Conservation (phyloP, 164 flowering plant species). For the Liquidambar formosana region DNA sequence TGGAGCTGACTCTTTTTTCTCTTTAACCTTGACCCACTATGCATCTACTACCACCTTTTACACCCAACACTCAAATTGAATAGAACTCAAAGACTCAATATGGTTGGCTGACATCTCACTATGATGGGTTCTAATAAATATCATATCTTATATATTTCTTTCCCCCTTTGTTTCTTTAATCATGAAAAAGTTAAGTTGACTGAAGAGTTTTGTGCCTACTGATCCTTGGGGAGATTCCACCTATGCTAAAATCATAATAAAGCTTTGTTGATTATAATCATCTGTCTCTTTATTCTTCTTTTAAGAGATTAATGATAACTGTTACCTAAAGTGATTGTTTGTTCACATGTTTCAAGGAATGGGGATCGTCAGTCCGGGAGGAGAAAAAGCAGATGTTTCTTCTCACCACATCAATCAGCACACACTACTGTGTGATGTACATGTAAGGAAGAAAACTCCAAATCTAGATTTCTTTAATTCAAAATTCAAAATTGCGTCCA, state of each 20-base stretch:
- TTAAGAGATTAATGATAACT: conserved; percentile 2
- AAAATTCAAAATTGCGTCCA: no score
- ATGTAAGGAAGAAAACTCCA: no score
- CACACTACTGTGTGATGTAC: no score
- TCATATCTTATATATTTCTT: neutral
- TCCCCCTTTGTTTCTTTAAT: conserved; percentile 15
- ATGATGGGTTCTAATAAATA: no score
- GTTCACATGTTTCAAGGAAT: conserved; percentile 1
- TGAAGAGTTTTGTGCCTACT: conserved; percentile 2
- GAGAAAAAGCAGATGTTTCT: neutral
- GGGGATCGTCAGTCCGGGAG: neutral
- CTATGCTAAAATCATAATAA: neutral
- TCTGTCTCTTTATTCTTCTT: neutral
- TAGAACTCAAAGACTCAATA: no score
- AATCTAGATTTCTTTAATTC: no score
- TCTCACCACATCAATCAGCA: no score
- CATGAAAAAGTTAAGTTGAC: conserved; percentile 23
- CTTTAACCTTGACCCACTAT: neutral
- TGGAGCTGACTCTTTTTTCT: neutral
- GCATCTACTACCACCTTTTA: no score
- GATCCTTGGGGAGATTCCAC: conserved; percentile 5
- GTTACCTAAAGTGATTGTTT: neutral
- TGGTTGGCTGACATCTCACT: neutral
- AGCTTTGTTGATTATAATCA: conserved; percentile 8
- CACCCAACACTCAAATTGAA: neutral